phyloP scores from a whole-genome alignment of 2,329 filamentous ascomycete species.

The Colletotrichum tropicicola region DNA sequence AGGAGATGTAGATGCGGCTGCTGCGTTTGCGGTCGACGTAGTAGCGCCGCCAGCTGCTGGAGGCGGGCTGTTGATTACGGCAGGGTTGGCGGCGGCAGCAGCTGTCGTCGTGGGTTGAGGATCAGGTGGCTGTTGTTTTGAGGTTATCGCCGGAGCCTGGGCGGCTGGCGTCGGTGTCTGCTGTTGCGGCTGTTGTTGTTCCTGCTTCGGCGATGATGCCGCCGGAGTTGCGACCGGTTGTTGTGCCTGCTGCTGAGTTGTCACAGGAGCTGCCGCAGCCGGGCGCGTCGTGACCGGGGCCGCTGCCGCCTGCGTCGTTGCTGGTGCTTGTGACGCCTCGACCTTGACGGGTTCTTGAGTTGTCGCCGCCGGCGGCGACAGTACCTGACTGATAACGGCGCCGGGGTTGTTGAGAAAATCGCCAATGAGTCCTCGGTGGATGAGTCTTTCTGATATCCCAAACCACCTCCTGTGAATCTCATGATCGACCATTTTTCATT shows the following conservation, averaged over 20 bases:
- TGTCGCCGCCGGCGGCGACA: slow-evolving; percentile 25
- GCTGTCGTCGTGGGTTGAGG: neutral
- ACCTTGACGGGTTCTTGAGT: neutral
- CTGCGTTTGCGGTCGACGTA: neutral
- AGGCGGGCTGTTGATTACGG: neutral
- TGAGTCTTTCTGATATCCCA: neutral
- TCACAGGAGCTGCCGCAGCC: neutral
- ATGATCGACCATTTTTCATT: slow-evolving; percentile 21
- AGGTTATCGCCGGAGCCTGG: neutral
- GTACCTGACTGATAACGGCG: slow-evolving; percentile 7
- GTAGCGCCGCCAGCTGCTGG: neutral
- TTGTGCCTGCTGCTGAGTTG: slow-evolving; percentile 1
- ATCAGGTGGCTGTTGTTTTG: neutral
- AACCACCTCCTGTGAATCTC: slow-evolving; percentile 6
- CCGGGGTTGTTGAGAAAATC: slow-evolving; percentile 11
- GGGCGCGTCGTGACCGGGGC: slow-evolving; percentile 4
- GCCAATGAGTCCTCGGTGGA: slow-evolving; percentile 6
- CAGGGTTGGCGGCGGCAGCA: neutral
- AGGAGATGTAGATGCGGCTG: neutral
- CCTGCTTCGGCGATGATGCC: neutral
- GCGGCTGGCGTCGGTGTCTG: neutral
- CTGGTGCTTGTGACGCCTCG: slow-evolving; percentile 1
- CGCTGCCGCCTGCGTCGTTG: slow-evolving; percentile 1
- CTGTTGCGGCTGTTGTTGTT: neutral
- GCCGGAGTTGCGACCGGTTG: neutral